phyloP scores from a whole-genome alignment of 306 rosid species.

The Cicer judaicum region DNA sequence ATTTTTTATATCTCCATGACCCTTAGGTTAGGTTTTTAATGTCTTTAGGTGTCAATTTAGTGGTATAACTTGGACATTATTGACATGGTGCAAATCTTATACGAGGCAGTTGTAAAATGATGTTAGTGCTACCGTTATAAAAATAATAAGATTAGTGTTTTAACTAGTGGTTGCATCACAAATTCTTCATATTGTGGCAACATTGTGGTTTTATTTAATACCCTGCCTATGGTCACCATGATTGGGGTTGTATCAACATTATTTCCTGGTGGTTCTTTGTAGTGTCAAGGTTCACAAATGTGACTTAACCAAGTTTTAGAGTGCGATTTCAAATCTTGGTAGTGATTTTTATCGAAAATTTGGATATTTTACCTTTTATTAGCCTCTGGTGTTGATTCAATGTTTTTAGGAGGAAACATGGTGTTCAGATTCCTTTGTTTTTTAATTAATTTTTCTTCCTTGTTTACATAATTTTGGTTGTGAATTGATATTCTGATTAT shows the following conservation, averaged over 20 bases:
- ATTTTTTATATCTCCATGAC: background rate
- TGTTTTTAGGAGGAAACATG: slow-evolving; percentile 15
- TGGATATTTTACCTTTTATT: slow-evolving; percentile 17
- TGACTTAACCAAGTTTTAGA: background rate
- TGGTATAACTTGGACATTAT: no score
- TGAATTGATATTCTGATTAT: slow-evolving; percentile 21
- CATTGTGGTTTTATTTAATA: background rate
- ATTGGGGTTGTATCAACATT: background rate
- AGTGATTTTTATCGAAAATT: background rate
- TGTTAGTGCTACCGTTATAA: no score
- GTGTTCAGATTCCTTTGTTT: slow-evolving; percentile 8
- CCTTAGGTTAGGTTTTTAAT: background rate
- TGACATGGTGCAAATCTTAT: no score
- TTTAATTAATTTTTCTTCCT: background rate
- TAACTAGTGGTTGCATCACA: background rate
- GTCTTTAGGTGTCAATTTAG: no score
- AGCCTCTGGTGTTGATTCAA: slow-evolving; percentile 21
- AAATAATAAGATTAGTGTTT: background rate
- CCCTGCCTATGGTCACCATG: background rate
- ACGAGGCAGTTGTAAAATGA: no score
- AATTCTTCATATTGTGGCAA: background rate
- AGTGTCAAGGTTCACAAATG: background rate
- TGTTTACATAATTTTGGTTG: background rate
- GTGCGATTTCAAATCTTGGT: background rate
- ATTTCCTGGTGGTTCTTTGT: background rate